Evolutionary conservation across 257 asterid species (phyloP), one percentile per base, ranked within the genome.

Genomic region (Solanum chiquidenum): DNA sequence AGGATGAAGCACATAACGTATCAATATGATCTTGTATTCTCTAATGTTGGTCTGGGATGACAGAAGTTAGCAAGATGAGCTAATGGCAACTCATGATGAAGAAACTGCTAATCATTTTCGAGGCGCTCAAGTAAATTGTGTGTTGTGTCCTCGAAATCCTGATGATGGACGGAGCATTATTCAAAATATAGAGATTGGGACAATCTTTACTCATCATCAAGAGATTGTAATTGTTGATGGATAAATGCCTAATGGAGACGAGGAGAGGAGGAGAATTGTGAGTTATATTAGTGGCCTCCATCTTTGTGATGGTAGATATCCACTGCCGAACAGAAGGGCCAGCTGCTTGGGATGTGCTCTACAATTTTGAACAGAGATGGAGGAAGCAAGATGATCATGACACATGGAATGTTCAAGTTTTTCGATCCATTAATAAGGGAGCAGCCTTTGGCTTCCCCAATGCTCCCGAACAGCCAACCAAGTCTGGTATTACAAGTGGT

Each of bases 131-230:
- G 89, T 87, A 21, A 23, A 62, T 11, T 87, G 89, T 64, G 89
- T 87, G 27, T 79, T 87, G 46, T 87, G 89, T 40, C 89, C 82
- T 12, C 68, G 82, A 25, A 77, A 87, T 87, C 86, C 86, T 37
- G 86, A 87, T 79, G 89, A 87, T 62, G 89, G 86, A 20, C 7
- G 89, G 27, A 87, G 86, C 52, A 34, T 87, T 55, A 62, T 87
- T 29, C 89, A 87, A n/a, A 52, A 64, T 6, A 52, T 76, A 5
- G 44, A 60, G 34, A 79, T 76, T 40, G 34, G 80, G 14, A 62
- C 89, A 29, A 87, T 87, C 82, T 87, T 87, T 12, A 87, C 83
- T 75, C 83, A 75, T 75, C 83, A 75, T 38, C 83, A 75, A 40
- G 23, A 75, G 34, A 37, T 75, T 76, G 86, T 87, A 13, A 40